Conservation (phyloP, 495 filamentous ascomycete genomes). For the Penicillium nucicola region DNA sequence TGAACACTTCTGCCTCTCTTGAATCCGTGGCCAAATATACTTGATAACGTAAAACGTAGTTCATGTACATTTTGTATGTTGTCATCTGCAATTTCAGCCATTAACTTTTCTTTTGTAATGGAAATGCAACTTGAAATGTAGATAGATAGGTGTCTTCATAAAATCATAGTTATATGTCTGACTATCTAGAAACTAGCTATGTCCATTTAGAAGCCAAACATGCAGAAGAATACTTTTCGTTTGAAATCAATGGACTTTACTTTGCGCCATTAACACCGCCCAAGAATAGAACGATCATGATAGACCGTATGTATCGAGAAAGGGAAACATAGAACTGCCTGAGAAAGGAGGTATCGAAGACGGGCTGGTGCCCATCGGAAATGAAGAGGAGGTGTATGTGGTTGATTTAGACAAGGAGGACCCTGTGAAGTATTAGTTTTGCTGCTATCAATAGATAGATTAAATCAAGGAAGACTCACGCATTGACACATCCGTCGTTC, state of each 20-base stretch:
- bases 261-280: conserved; percentile 30
- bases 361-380: conserved; percentile 14
- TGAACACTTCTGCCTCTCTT: conserved; percentile 1
- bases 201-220: conserved; percentile 14
- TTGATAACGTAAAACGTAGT: too few species aligned
- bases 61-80: background rate
- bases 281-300: conserved; percentile 19
- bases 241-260: conserved; percentile 17
- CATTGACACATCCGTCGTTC: conserved; percentile 78
- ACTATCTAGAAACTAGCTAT: conserved; percentile 22
- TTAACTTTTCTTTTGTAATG: background rate
- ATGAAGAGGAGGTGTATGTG: conserved; percentile 8
- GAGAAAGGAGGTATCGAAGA: conserved; percentile 26
- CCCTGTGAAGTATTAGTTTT: conserved; percentile 12
- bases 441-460: background rate
- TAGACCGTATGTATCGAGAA: conserved; percentile 18
- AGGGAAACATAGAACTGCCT: conserved; percentile 20
- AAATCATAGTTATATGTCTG: conserved; percentile 17
- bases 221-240: conserved; percentile 26
- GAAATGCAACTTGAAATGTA: background rate
- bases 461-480: conserved; percentile 30
- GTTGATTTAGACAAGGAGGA: conserved; percentile 28
- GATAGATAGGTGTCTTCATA: background rate
- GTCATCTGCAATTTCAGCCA: too few species aligned
- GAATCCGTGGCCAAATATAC: background rate